Conservation (phyloP, 306 rosid genomes). For the barrel medic (Medicago truncatula) region DNA sequence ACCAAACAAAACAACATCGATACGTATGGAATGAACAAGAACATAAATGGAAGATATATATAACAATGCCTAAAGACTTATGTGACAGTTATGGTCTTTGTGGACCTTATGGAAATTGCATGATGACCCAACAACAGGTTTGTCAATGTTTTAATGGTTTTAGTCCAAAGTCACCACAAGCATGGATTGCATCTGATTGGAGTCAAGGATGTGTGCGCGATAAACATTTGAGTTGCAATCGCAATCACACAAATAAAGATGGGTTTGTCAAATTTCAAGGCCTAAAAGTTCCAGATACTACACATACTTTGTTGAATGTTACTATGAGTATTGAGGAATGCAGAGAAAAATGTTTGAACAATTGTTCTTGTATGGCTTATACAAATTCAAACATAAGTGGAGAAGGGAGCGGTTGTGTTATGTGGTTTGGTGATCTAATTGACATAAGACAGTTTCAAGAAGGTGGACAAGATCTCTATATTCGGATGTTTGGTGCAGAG, state of each 20-base stretch:
- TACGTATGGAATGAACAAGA: not conserved
- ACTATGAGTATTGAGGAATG: not conserved
- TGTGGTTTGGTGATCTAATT: conserved; percentile 56
- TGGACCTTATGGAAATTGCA: not conserved
- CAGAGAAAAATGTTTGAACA: not conserved
- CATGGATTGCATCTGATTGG: not conserved
- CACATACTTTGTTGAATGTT: not conserved
- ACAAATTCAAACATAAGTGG: conserved; percentile 41
- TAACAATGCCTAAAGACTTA: not conserved
- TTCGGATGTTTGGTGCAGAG: not conserved
- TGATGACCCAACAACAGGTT: not conserved
- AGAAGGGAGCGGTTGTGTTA: conserved; percentile 68
- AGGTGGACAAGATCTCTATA: conserved; percentile 63
- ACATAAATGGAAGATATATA: not conserved
- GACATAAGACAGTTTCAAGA: conserved; percentile 53
- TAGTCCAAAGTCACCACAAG: not conserved
- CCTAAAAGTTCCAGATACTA: not conserved
- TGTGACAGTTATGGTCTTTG: not conserved
- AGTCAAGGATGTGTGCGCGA: not conserved
- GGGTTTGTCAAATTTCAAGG: not conserved
- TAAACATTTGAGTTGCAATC: not conserved
- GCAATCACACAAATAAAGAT: not conserved
- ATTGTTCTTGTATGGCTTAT: conserved; percentile 72
- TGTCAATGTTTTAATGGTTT: not conserved
- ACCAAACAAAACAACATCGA: not conserved